Evolutionary conservation across 164 flowering plant genomes (phyloP).

Genomic region (Santalum album): DNA sequence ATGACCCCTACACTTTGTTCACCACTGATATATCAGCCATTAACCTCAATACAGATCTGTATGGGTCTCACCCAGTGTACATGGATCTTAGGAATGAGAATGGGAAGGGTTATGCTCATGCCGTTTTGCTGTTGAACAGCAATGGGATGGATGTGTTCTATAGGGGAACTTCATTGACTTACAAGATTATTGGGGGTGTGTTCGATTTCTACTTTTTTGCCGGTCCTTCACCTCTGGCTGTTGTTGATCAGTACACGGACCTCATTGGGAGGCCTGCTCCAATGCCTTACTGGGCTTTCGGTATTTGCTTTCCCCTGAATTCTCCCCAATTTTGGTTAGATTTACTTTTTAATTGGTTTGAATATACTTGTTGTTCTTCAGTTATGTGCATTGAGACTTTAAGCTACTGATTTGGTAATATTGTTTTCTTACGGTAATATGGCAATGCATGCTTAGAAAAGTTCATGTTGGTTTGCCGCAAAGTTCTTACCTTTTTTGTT

Average conservation of each 20-base stretch:
- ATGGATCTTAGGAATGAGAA: constrained; percentile 82
- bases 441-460: too few relatives aligned
- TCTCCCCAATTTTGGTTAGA: not conserved
- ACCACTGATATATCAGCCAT: constrained; percentile 82
- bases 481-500: too few relatives aligned
- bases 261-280: constrained; percentile 90
- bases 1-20: constrained; percentile 83
- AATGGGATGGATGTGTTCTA: constrained; percentile 98
- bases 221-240: constrained; percentile 71
- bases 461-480: too few relatives aligned
- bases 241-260: constrained; percentile 84
- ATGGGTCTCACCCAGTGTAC: constrained; percentile 93
- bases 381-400: too few relatives aligned
- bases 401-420: too few relatives aligned
- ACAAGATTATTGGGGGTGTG: constrained; percentile 91
- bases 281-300: constrained; percentile 98
- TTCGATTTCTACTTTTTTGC: constrained; percentile 87
- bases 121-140: constrained; percentile 75
- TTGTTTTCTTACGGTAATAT: too few relatives aligned
- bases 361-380: too few relatives aligned
- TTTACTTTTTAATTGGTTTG: not conserved
- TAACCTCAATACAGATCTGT: constrained; percentile 71
- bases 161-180: constrained; percentile 70
- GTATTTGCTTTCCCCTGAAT: constrained; percentile 22
- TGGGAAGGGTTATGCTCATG: constrained; percentile 59